These are phyloP conservation scores for Metarhizium anisopliae DNA, from an alignment of 2,329 filamentous ascomycete species.

Conservation along the genomic window DNA sequence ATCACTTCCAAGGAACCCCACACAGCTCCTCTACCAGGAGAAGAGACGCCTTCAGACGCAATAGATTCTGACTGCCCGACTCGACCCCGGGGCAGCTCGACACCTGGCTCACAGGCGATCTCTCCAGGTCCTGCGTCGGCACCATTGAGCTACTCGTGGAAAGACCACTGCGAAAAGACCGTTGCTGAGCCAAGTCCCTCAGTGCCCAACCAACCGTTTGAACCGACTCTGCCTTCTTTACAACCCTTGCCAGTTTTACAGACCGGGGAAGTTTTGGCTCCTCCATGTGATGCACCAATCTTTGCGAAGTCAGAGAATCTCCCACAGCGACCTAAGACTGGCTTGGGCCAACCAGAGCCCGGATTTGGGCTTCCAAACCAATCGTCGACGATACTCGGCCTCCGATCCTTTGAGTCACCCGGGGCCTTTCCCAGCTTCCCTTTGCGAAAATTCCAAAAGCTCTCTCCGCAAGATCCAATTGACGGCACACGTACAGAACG, in stretches of 20 bases:
- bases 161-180: constrained; percentile 29
- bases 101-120: constrained; percentile 38
- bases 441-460: constrained; percentile 5
- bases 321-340: constrained; percentile 27
- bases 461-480: constrained; percentile 2
- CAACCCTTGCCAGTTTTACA: not conserved
- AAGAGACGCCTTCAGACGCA: constrained; percentile 36
- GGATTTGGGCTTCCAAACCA: constrained; percentile 8
- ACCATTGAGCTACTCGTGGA: constrained; percentile 54
- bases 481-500: constrained; percentile 19
- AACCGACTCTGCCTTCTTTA: not conserved
- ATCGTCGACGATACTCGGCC: constrained; percentile 27
- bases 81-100: constrained; percentile 44
- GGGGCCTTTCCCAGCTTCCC: constrained; percentile 5
- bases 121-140: constrained; percentile 59
- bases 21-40: constrained; percentile 50
- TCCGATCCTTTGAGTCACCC: constrained; percentile 13
- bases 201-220: not conserved
- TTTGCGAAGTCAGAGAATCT: not conserved
- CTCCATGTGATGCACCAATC: constrained; percentile 11
- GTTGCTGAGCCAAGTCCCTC: not conserved
- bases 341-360: constrained; percentile 13
- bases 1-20: constrained; percentile 45
- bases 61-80: constrained; percentile 31
- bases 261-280: not conserved